Conservation (phyloP, 768 basidiomycete genomes). For the Peribolospora baueri region DNA sequence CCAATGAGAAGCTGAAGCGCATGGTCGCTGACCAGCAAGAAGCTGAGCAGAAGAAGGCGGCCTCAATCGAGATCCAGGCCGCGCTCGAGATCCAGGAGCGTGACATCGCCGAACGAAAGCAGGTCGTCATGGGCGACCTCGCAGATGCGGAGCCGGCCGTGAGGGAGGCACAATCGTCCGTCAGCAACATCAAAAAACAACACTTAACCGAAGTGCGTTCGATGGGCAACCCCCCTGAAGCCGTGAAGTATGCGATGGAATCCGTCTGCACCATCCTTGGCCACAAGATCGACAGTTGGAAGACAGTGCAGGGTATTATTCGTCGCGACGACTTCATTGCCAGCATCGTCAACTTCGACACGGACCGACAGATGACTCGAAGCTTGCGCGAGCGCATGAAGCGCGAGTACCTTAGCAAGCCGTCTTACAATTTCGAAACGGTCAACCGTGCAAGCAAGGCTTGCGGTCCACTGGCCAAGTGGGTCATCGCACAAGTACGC, state of each 20-base stretch:
- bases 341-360: conserved; percentile 86
- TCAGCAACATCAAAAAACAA: conserved; percentile 83
- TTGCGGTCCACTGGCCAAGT: conserved; percentile 92
- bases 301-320: conserved; percentile 80
- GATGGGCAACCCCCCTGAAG: conserved; percentile 96
- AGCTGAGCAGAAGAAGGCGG: conserved; percentile 91
- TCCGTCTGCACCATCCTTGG: conserved; percentile 90
- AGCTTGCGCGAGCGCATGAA: conserved; percentile 71
- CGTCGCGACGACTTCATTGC: conserved; percentile 92
- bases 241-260: conserved; percentile 94
- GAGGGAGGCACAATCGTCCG: conserved; percentile 78
- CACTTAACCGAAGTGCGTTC: conserved; percentile 90
- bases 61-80: conserved; percentile 85
- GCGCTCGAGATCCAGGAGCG: conserved; percentile 77
- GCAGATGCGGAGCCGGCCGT: conserved; percentile 97
- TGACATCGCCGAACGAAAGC: conserved; percentile 61
- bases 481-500: conserved; percentile 87
- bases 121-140: conserved; percentile 78
- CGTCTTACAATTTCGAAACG: conserved; percentile 79
- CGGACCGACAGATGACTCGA: conserved; percentile 68
- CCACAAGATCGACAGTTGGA: conserved; percentile 91
- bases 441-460: conserved; percentile 89
- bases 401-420: conserved; percentile 68
- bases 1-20: conserved; percentile 86
- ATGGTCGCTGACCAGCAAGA: conserved; percentile 99